These are phyloP conservation scores for Pholiota adiposa DNA, from an alignment of 1,284 basidiomycete species.

Conservation along the genomic window DNA sequence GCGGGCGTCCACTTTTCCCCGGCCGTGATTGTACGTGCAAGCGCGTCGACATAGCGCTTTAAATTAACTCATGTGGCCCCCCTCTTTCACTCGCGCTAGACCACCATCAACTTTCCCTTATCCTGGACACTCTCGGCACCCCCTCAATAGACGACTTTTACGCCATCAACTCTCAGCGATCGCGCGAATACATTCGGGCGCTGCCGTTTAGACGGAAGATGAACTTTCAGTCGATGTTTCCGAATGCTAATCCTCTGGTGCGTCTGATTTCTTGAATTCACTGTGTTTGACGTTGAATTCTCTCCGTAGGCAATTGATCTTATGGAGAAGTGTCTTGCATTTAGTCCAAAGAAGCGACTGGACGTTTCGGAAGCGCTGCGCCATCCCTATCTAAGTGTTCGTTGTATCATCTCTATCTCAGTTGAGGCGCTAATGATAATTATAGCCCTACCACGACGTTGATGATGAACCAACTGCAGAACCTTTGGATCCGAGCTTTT, in stretches of 20 bases:
- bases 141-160: constrained; percentile 89
- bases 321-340: constrained; percentile 88
- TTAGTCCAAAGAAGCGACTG: constrained; percentile 91
- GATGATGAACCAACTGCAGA: constrained; percentile 85
- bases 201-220: constrained; percentile 90
- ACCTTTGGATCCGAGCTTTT: constrained; percentile 85
- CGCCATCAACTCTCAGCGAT: constrained; percentile 81
- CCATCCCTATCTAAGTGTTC: constrained; percentile 88
- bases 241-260: constrained; percentile 81
- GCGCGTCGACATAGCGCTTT: constrained; percentile 2
- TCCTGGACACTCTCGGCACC: constrained; percentile 54
- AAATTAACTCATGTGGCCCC: constrained; percentile 10
- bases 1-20: constrained; percentile 89
- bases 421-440: neutral
- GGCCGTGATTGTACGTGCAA: constrained; percentile 76
- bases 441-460: constrained; percentile 86
- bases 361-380: constrained; percentile 88
- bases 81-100: constrained; percentile 45
- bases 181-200: constrained; percentile 91
- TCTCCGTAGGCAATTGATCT: constrained; percentile 76
- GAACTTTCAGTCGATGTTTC: constrained; percentile 77
- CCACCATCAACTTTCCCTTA: constrained; percentile 75
- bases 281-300: neutral
- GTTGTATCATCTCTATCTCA: constrained; percentile 1
- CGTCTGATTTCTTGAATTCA: constrained; percentile 18